These are phyloP conservation scores for Vaccinium myrtillus DNA, from an alignment of 148 eudicot genomes.

Conservation along the genomic window DNA sequence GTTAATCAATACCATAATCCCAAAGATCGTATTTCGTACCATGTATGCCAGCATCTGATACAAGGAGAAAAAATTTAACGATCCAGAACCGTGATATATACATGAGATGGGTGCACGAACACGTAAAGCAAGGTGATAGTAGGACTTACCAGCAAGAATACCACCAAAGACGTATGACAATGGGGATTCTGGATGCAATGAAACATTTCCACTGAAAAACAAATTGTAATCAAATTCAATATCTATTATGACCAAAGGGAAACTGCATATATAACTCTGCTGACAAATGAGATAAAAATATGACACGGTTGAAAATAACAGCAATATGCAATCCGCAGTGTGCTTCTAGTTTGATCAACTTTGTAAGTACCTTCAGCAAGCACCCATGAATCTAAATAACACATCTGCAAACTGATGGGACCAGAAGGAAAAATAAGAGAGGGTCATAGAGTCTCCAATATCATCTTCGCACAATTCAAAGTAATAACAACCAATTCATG, in stretches of 20 bases:
- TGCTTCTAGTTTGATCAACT: conserved; percentile 13
- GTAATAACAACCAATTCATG: neutral
- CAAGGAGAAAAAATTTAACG: neutral
- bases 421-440: conserved; percentile 1
- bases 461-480: neutral
- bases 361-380: conserved; percentile 5
- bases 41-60: neutral
- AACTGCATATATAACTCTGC: neutral
- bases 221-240: conserved; percentile 10
- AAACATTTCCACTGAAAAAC: conserved; percentile 70
- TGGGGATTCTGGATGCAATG: conserved; percentile 51
- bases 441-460: neutral
- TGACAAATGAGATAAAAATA: neutral
- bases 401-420: conserved; percentile 1
- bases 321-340: neutral
- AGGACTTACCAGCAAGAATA: conserved; percentile 91
- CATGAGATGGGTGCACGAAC: neutral
- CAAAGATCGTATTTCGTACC: neutral
- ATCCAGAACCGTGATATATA: neutral
- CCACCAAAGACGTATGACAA: conserved; percentile 75
- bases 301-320: neutral
- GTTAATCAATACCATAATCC: neutral
- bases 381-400: neutral
- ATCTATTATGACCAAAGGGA: neutral
- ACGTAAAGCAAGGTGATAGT: conserved; percentile 13